Conservation (phyloP, 139 green algal genomes). For the Raphidocelis subcapitata region DNA sequence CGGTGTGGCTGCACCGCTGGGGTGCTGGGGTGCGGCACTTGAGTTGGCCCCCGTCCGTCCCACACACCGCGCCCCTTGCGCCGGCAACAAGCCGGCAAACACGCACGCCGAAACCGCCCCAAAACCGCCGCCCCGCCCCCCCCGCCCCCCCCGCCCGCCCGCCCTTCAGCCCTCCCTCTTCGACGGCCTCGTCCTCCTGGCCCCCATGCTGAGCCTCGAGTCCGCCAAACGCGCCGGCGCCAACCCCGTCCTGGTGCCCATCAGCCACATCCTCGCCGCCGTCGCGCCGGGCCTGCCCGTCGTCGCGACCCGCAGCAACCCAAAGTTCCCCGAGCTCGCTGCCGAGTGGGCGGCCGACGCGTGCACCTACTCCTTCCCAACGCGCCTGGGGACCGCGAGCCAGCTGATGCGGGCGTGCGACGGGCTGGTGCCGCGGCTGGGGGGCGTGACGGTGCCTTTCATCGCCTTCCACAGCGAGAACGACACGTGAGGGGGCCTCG, state of each 20-base stretch:
- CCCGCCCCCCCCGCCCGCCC: neutral
- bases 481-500: conserved; percentile 6
- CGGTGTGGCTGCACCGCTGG: too few species aligned
- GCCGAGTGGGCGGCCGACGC: neutral
- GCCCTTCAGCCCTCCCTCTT: conserved; percentile 34
- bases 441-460: conserved; percentile 44
- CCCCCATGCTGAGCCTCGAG: conserved; percentile 61
- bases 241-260: conserved; percentile 53
- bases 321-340: too few species aligned
- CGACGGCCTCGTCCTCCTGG: conserved; percentile 36
- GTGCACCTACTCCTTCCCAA: conserved; percentile 32
- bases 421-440: conserved; percentile 32
- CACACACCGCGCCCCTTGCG: too few species aligned
- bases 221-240: conserved; percentile 48
- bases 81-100: too few species aligned
- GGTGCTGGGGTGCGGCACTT: too few species aligned
- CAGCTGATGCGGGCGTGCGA: conserved; percentile 57
- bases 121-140: too few species aligned
- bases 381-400: conserved; percentile 8
- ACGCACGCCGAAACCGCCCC: too few species aligned
- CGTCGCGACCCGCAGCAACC: too few species aligned
- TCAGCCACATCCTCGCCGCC: too few species aligned
- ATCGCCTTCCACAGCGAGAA: conserved; percentile 53
- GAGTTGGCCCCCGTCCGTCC: too few species aligned
- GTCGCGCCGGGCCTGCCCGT: too few species aligned